phyloP scores from a whole-genome alignment of 345 rosid species.

The Dipteronia dyeriana region DNA sequence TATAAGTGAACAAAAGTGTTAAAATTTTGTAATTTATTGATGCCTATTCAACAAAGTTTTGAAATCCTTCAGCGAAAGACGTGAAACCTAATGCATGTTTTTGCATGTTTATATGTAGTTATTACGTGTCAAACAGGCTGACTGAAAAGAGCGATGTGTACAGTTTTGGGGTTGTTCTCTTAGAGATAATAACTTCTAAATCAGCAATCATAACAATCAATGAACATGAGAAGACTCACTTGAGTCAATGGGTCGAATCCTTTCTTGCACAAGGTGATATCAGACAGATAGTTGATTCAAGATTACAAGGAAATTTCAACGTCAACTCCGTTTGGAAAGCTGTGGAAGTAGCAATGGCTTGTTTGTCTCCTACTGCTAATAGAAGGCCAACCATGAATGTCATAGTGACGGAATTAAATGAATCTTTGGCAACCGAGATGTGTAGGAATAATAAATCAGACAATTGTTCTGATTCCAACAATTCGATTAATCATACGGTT shows the following conservation, averaged over 20 bases:
- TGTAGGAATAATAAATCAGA: neutral
- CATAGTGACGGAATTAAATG: constrained; percentile 19
- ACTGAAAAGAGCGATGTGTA: constrained; percentile 34
- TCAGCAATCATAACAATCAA: constrained; percentile 5
- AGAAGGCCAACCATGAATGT: constrained; percentile 29
- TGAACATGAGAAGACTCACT: neutral
- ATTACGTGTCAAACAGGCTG: constrained; percentile 11
- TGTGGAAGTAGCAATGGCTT: constrained; percentile 23
- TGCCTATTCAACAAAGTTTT: too few relatives aligned
- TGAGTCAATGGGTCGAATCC: constrained; percentile 21
- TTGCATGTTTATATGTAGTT: constrained; percentile 12
- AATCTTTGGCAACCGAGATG: constrained; percentile 7
- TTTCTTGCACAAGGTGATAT: constrained; percentile 27
- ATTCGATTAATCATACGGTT: too few relatives aligned
- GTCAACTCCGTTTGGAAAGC: constrained; percentile 22
- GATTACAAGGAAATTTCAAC: neutral
- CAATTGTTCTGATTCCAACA: too few relatives aligned
- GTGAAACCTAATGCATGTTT: too few relatives aligned
- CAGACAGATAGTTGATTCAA: constrained; percentile 24
- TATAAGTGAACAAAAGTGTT: too few relatives aligned
- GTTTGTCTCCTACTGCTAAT: constrained; percentile 8
- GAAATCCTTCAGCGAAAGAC: too few relatives aligned
- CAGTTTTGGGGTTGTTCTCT: constrained; percentile 21
- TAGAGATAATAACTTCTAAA: constrained; percentile 29
- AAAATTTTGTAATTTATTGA: neutral